Conservation (phyloP, 176 grass and related monocot genomes). For the Dendrocalamus sinicus region DNA sequence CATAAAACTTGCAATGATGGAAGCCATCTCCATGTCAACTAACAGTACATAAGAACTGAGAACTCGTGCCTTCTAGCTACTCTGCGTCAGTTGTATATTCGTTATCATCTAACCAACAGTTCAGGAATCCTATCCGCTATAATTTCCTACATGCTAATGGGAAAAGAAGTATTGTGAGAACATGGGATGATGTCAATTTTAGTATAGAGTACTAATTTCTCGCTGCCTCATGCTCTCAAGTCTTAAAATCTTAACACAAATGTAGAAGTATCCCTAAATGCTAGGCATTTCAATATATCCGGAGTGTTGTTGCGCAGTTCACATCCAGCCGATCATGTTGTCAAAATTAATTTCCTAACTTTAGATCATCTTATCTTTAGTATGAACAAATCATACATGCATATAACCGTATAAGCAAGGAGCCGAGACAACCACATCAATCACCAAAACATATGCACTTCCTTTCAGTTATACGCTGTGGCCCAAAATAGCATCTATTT, state of each 20-base stretch:
- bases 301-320: not conserved
- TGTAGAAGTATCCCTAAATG: not conserved
- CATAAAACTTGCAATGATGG: constrained; percentile 34
- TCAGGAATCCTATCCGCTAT: constrained; percentile 6
- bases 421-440: not conserved
- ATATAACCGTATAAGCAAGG: not conserved
- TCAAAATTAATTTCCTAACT: constrained; percentile 1
- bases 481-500: constrained; percentile 12
- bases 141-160: not conserved
- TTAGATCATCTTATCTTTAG: constrained; percentile 24
- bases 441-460: not conserved
- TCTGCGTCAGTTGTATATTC: not conserved
- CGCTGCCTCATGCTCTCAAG: not conserved
- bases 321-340: constrained; percentile 22
- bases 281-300: not conserved
- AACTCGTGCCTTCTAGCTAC: not conserved
- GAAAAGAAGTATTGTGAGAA: not conserved
- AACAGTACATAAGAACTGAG: not conserved
- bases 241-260: not conserved
- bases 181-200: not conserved
- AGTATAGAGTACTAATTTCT: not conserved
- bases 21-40: constrained; percentile 32
- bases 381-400: constrained; percentile 26
- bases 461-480: constrained; percentile 21
- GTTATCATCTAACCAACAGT: not conserved